These are phyloP conservation scores for Ampelocalamus luodianensis DNA, from an alignment of 176 grass and related monocot species.

Conservation along the genomic window DNA sequence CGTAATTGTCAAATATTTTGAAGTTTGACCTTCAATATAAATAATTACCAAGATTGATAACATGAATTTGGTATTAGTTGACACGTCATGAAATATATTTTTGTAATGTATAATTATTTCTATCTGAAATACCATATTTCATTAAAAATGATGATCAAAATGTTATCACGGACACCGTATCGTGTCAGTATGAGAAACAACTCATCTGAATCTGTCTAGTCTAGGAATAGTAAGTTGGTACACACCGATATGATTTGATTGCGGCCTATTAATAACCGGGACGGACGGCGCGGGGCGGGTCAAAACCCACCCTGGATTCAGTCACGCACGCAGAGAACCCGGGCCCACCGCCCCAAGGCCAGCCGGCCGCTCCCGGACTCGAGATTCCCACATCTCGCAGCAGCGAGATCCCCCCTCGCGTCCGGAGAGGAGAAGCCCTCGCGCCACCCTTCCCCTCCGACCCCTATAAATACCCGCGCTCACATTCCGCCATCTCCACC, in stretches of 20 bases:
- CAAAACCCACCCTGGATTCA: background rate
- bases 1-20: too few species aligned
- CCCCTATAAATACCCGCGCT: constrained; percentile 53
- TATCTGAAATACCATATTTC: too few species aligned
- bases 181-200: too few species aligned
- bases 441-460: background rate
- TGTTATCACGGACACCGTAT: too few species aligned
- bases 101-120: too few species aligned
- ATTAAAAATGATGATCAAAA: too few species aligned
- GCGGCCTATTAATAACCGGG: background rate
- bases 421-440: background rate
- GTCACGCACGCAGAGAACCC: background rate
- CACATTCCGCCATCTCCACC: background rate
- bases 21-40: too few species aligned
- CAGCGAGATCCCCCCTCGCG: background rate
- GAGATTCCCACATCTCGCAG: constrained; percentile 16
- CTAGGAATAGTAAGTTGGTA: background rate
- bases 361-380: constrained; percentile 34
- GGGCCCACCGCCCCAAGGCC: background rate
- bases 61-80: too few species aligned
- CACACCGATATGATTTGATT: background rate
- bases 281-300: background rate
- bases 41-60: too few species aligned
- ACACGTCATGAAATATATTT: too few species aligned
- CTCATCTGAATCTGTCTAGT: too few species aligned